Conservation (phyloP, 805 yeast species). For the Candida andamanensis region DNA sequence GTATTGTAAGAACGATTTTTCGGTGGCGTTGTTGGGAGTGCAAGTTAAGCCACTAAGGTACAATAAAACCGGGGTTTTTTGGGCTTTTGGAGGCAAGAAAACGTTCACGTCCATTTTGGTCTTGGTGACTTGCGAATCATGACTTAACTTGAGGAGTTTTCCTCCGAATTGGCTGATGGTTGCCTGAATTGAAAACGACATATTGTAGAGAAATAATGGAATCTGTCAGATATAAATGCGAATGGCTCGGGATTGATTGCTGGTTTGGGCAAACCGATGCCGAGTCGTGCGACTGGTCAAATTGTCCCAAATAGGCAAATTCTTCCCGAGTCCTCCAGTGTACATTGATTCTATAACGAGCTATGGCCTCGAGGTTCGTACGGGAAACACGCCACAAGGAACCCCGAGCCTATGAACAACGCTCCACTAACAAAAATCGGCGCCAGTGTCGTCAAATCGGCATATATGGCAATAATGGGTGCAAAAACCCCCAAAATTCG, state of each 20-base stretch:
- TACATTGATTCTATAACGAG: constrained; percentile 5
- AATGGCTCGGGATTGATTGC: constrained; percentile 1
- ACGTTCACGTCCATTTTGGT: constrained; percentile 82
- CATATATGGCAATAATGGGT: constrained; percentile 52
- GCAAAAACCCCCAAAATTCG: constrained; percentile 53
- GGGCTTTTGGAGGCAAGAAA: constrained; percentile 58
- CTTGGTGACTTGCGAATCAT: constrained; percentile 57
- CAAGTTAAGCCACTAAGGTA: constrained; percentile 90
- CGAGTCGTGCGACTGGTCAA: neutral
- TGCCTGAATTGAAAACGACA: constrained; percentile 49
- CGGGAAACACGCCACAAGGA: constrained; percentile 24
- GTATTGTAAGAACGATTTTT: constrained; percentile 83
- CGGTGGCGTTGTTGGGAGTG: constrained; percentile 88
- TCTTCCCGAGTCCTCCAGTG: no score
- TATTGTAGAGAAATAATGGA: constrained; percentile 11
- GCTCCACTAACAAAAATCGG: constrained; percentile 63
- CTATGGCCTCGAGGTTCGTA: constrained; percentile 23
- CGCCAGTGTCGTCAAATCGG: constrained; percentile 49
- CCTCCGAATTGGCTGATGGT: constrained; percentile 71
- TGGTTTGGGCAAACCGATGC: neutral
- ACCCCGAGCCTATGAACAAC: constrained; percentile 42
- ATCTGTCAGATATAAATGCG: no score
- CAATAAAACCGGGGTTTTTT: constrained; percentile 62
- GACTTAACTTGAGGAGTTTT: constrained; percentile 65
- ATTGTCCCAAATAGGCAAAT: no score